These are phyloP conservation scores for Aplosporella prunicola DNA, from an alignment of 2,329 filamentous ascomycete genomes.

Conservation along the genomic window DNA sequence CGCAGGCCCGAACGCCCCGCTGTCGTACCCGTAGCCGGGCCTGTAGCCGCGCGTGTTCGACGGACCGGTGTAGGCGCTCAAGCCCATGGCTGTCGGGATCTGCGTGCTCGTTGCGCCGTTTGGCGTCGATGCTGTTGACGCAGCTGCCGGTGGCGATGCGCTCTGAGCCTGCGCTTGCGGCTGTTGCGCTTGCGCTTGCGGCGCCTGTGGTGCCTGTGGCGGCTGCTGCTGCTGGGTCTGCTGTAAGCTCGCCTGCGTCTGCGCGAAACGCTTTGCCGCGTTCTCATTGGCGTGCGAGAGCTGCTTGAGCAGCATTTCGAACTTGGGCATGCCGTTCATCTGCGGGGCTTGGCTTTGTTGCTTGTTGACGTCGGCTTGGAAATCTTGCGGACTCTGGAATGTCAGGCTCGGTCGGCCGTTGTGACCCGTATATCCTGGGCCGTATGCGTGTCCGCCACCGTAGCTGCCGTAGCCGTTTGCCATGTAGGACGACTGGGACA, in stretches of 20 bases:
- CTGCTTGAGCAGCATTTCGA: slow-evolving; percentile 25
- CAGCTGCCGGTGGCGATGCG: not conserved
- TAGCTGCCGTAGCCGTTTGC: not conserved
- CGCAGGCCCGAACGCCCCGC: slow-evolving; percentile 8
- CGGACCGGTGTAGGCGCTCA: slow-evolving; percentile 8
- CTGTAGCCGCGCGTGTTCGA: slow-evolving; percentile 10
- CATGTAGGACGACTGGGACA: not conserved
- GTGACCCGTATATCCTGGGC: not conserved
- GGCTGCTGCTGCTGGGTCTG: too few species aligned
- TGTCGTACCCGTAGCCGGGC: slow-evolving; percentile 11
- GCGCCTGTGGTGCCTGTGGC: too few species aligned
- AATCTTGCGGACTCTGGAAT: slow-evolving; percentile 37
- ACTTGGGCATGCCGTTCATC: slow-evolving; percentile 22
- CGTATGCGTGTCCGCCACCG: not conserved
- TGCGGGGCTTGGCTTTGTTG: slow-evolving; percentile 15
- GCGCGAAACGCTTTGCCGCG: slow-evolving; percentile 9
- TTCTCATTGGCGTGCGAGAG: slow-evolving; percentile 9
- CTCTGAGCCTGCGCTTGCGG: not conserved
- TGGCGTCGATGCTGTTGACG: not conserved
- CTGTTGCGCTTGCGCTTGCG: too few species aligned
- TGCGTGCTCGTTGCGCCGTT: not conserved
- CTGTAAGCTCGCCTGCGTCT: too few species aligned
- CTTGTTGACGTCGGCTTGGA: slow-evolving; percentile 31
- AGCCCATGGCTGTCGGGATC: not conserved
- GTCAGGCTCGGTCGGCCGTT: slow-evolving; percentile 23